phyloP scores from a whole-genome alignment of 768 basidiomycete genomes.

The Gloeostereum incarnatum region DNA sequence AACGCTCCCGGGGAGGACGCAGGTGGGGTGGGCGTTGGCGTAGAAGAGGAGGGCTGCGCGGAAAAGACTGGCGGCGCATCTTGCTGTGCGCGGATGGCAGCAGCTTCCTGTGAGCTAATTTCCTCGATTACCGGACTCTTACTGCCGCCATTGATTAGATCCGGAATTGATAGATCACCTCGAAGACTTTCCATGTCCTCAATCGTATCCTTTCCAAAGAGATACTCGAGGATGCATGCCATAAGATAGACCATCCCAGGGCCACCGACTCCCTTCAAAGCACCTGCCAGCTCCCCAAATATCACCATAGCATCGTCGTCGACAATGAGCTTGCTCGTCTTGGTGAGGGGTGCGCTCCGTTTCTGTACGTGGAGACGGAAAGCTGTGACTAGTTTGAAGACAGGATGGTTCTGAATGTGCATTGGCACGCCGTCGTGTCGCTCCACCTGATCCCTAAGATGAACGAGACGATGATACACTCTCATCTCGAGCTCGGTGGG shows the following conservation, averaged over 20 bases:
- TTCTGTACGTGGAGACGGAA: slow-evolving; percentile 77
- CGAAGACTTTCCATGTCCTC: slow-evolving; percentile 65
- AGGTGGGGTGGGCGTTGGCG: background rate
- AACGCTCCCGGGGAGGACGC: background rate
- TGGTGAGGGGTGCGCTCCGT: slow-evolving; percentile 67
- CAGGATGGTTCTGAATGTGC: slow-evolving; percentile 58
- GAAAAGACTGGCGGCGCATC: background rate
- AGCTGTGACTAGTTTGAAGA: slow-evolving; percentile 74
- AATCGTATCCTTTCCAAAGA: slow-evolving; percentile 76
- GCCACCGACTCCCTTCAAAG: slow-evolving; percentile 57
- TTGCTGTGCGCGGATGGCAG: background rate
- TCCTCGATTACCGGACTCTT: background rate
- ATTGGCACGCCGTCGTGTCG: slow-evolving; percentile 66
- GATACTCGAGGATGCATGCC: slow-evolving; percentile 79
- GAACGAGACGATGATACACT: slow-evolving; percentile 87
- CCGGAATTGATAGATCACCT: slow-evolving; percentile 42
- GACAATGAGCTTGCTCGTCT: slow-evolving; percentile 54
- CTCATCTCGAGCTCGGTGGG: slow-evolving; percentile 93
- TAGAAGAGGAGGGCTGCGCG: background rate
- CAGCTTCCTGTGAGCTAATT: background rate
- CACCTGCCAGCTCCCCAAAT: slow-evolving; percentile 50
- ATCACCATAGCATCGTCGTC: slow-evolving; percentile 59
- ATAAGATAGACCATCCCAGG: slow-evolving; percentile 78
- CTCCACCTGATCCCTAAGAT: slow-evolving; percentile 79
- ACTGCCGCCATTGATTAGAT: slow-evolving; percentile 57